These are phyloP conservation scores for Plasmodium coatneyi DNA, from an alignment of 169 alveolate genomes.

Conservation along the genomic window DNA sequence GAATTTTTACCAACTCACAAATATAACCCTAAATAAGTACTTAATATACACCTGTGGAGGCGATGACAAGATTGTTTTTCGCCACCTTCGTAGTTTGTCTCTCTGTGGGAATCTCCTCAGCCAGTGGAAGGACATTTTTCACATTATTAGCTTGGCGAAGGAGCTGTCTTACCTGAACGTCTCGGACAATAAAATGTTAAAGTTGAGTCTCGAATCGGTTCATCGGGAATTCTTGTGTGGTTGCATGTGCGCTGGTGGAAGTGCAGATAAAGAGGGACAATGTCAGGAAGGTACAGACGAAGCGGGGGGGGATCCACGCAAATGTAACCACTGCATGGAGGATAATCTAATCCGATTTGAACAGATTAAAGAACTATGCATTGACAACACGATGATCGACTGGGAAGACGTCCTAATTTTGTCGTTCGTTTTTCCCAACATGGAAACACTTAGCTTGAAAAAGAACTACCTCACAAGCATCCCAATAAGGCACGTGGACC, in stretches of 20 bases:
- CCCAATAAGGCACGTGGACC: constrained; percentile 1
- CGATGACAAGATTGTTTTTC: constrained; percentile 9
- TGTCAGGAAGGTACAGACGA: background rate
- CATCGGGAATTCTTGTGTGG: background rate
- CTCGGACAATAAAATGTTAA: constrained; percentile 32
- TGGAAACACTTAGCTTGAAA: constrained; percentile 53
- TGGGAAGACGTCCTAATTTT: constrained; percentile 61
- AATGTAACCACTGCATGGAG: background rate
- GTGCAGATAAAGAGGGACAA: background rate
- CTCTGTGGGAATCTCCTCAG: constrained; percentile 46
- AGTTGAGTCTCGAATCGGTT: constrained; percentile 3
- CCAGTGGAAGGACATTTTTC: constrained; percentile 50
- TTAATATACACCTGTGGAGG: constrained; percentile 32
- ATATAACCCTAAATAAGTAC: constrained; percentile 59
- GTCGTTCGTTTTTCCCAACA: constrained; percentile 61
- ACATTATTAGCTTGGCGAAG: constrained; percentile 34
- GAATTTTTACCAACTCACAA: constrained; percentile 21
- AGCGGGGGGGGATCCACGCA: background rate
- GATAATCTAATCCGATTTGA: constrained; percentile 25
- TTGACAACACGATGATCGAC: constrained; percentile 37
- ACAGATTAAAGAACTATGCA: constrained; percentile 58
- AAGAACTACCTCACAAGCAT: constrained; percentile 55
- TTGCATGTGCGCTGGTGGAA: background rate
- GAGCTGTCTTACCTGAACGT: constrained; percentile 53
- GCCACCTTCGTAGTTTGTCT: constrained; percentile 36